phyloP scores from a whole-genome alignment of 1,139 yeast genomes.

The Suhomyces maxii region DNA sequence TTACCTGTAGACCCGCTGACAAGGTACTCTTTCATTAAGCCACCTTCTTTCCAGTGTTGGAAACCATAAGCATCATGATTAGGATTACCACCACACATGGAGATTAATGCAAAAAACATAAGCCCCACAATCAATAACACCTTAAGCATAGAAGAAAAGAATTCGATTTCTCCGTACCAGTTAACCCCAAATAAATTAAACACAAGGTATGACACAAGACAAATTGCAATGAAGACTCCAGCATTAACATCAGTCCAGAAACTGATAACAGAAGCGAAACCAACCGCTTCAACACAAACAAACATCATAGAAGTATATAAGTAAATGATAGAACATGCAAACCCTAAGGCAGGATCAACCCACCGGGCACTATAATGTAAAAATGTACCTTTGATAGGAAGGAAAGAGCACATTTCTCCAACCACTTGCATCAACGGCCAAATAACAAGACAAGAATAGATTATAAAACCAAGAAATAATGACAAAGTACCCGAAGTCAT shows the following conservation, averaged over 20 bases:
- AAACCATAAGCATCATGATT: constrained; percentile 38
- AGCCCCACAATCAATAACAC: constrained; percentile 41
- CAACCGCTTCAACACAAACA: constrained; percentile 38
- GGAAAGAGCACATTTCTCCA: constrained; percentile 42
- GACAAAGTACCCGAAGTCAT: constrained; percentile 39
- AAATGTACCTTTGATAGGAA: constrained; percentile 42
- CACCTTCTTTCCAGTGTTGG: constrained; percentile 36
- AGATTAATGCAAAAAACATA: constrained; percentile 38
- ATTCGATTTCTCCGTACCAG: constrained; percentile 44
- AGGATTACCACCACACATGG: constrained; percentile 15
- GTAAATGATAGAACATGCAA: constrained; percentile 39
- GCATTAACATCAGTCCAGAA: constrained; percentile 43
- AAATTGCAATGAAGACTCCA: constrained; percentile 37
- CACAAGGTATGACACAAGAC: constrained; percentile 27
- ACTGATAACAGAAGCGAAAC: constrained; percentile 35
- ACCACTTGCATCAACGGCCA: constrained; percentile 44
- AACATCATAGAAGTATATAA: constrained; percentile 40
- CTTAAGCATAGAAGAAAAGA: constrained; percentile 36
- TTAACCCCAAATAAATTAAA: constrained; percentile 39
- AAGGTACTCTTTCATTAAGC: constrained; percentile 33
- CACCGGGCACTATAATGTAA: constrained; percentile 39
- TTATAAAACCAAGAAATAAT: constrained; percentile 35
- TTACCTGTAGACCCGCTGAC: constrained; percentile 35
- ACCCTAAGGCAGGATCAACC: constrained; percentile 44
- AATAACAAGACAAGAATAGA: constrained; percentile 35